Evolutionary conservation across 768 basidiomycete species (phyloP), one percentile per base, ranked within the genome.

Genomic region (Calocybe cyanea): DNA sequence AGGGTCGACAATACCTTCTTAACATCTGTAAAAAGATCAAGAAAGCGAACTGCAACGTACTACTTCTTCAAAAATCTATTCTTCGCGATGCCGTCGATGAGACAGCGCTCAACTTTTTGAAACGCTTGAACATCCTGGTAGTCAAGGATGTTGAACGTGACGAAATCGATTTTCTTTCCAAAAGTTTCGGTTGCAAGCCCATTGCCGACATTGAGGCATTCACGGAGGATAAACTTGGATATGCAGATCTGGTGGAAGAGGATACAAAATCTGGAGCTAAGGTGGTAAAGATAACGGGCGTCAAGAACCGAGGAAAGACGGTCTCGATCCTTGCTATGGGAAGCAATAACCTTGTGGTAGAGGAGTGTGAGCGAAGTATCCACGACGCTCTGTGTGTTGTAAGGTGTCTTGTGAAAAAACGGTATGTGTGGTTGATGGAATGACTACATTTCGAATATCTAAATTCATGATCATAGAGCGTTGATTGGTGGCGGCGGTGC

Each of bases 371-470:
- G 71, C 84, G 96, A 45, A 93, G 91, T 77, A 70, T 99, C 56
- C 96, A 99, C 67, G 96, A 99, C 63, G 95, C 96, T 0, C 79
- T 98, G n/a, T 98, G 96, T 62, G 96, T 99, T 23, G 93, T 99
- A 4, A 81, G 96, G 41, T 99, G 96, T 71, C 77, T 99, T 42
- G 94, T 99, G 38, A 98, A 99, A 72, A 98, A 97, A 71, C 77
- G 94, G 95, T 95, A 59, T 43, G 81, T 18, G 13, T 42, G 5
- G 23, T 10, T 14, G 4, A 17, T 13, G 18, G 18, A n/a, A 30
- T 52, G 15, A n/a, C 41, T 23, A 28, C 52, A 85, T 28, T 31
- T 28, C 10, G 3, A 15, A 1, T n/a, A 43, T 10, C 28, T 15
- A 24, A 21, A 19, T 18, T 51, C 15, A 41, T 33, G 3, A 14